Evolutionary conservation across 2,329 filamentous ascomycete genomes (phyloP).

Genomic region (Aureobasidium vineae): DNA sequence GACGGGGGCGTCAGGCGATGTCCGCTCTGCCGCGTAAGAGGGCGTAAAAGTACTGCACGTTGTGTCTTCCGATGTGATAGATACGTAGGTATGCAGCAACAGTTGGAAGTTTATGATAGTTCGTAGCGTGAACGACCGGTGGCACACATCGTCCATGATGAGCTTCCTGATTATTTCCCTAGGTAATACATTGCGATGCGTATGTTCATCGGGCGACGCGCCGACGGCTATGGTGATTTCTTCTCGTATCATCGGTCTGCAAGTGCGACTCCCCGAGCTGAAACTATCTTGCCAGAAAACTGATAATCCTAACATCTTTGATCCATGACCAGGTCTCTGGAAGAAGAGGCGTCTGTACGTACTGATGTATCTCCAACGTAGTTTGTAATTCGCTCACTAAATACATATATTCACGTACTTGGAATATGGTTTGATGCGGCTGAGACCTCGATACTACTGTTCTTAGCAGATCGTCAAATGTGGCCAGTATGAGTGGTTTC

Average conservation of each 20-base stretch:
- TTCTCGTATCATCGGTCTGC: neutral
- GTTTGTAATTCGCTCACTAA: neutral
- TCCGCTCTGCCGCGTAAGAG: slow-evolving; percentile 4
- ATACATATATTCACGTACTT: no score
- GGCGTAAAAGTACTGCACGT: neutral
- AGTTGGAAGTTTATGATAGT: neutral
- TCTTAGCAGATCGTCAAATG: neutral
- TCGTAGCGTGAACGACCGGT: neutral
- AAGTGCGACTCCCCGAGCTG: neutral
- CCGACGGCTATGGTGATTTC: neutral
- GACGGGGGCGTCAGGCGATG: neutral
- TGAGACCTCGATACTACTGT: neutral
- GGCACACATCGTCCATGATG: neutral
- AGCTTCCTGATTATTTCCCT: neutral
- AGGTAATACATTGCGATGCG: neutral
- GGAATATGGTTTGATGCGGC: neutral
- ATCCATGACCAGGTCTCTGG: neutral
- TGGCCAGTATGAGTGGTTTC: neutral
- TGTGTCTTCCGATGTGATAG: neutral
- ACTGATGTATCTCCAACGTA: neutral
- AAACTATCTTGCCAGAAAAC: neutral
- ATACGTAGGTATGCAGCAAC: neutral
- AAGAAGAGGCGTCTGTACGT: neutral
- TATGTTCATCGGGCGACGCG: neutral
- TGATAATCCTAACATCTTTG: neutral